A percentile compares a stretch with the other conserved stretches of the same genome.
phyloP scores from a whole-genome alignment of 331 rosid genomes.

The Arachis monticola region DNA sequence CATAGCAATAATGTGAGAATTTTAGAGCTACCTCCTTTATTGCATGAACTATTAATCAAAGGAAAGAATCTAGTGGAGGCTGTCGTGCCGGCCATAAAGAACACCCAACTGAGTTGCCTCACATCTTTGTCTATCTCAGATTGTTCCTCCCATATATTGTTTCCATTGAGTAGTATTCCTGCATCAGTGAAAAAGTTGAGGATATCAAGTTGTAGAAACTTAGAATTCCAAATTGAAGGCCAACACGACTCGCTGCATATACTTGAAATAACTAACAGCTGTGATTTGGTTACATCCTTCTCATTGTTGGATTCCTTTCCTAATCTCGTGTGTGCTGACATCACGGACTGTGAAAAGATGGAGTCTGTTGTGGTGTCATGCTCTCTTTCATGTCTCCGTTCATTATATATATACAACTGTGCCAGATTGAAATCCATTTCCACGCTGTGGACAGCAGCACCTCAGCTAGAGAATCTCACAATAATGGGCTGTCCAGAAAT shows the following conservation, averaged over 20 bases:
- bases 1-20: not conserved
- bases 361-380: not conserved
- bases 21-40: not conserved
- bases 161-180: not conserved
- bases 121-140: accelerated
- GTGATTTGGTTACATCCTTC: not conserved
- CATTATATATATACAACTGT: not conserved
- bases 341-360: not conserved
- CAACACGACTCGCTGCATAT: not conserved
- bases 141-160: not conserved
- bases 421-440: not conserved
- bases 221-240: not conserved
- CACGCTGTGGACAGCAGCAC: not conserved
- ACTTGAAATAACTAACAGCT: not conserved
- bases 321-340: not conserved
- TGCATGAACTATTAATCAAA: not conserved
- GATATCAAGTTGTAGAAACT: not conserved
- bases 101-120: not conserved
- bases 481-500: not conserved
- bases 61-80: not conserved
- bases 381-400: not conserved
- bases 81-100: not conserved
- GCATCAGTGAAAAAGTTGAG: not conserved
- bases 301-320: not conserved
- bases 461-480: not conserved